Conservation (phyloP, 31 red algal species). For the Pterothamnion heteromorphum region DNA sequence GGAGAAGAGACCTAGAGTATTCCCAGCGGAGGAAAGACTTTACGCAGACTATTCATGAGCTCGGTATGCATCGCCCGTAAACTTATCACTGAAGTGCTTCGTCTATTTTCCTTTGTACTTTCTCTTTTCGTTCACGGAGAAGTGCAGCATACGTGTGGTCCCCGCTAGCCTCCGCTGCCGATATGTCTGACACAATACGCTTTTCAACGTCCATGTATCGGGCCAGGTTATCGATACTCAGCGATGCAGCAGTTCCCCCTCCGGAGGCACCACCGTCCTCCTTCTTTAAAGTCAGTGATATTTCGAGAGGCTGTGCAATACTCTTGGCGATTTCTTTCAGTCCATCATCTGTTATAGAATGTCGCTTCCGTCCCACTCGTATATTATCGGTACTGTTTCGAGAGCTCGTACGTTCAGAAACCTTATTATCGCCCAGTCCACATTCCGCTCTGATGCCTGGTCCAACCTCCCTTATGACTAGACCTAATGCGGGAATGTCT, state of each 20-base stretch:
- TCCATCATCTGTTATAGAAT: conserved; percentile 17
- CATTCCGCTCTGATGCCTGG: neutral
- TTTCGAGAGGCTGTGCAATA: neutral
- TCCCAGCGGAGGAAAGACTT: neutral
- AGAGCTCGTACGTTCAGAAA: neutral
- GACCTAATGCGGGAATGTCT: neutral
- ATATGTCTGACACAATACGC: neutral
- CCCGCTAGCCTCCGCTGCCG: neutral
- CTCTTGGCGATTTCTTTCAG: neutral
- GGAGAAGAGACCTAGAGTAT: conserved; percentile 19
- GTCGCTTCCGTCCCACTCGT: no score
- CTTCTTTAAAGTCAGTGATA: neutral
- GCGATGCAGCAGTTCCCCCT: neutral
- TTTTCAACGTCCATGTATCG: neutral
- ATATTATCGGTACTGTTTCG: no score
- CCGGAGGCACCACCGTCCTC: neutral
- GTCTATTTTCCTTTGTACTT: no score
- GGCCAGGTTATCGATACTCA: neutral
- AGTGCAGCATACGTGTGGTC: neutral
- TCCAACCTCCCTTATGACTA: neutral
- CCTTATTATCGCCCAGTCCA: neutral
- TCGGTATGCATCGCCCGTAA: neutral
- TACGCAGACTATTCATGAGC: neutral
- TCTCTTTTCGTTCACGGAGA: no score
- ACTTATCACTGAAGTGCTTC: no score